Evolutionary conservation across 352 stramenopile species (phyloP), one percentile per base, ranked within the genome.

Genomic region (Phytophthora litchii): DNA sequence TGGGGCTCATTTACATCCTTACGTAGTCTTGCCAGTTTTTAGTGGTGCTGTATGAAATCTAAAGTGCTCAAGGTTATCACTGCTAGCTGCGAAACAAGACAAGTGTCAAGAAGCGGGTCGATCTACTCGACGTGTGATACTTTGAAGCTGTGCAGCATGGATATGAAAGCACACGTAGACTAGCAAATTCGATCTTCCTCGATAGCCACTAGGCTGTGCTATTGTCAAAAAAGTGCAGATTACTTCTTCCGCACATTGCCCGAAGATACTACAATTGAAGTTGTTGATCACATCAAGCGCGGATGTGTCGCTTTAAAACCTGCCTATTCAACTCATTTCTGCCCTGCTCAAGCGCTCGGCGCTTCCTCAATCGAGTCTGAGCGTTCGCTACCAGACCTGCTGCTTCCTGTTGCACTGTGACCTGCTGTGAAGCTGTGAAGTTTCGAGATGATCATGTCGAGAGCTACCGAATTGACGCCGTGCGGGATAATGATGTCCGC

Each of bases 401-500:
- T 82, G 40, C 66, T 86, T 52, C 60, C 70, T 41, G 62, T 75
- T 61, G 46, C 40, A 43, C 61, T 75, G 25, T 72, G 20, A n/a
- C 57, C 40, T 11, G 71, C 54, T 64, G 75, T 87, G 52, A 91
- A 95, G 64, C 71, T 89, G 63, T 94, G 81, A 54, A 97, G 84
- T 46, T 88, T 88, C 38, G 85, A 92, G 56, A 98, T 86, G 60
- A 98, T 93, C 83, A 98, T 95, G 64, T 98, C 92, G 29, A 98
- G 80, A 58, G 94, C 93, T 19, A 98, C 89, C 38, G 84, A 89
- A 64, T 98, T 98, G 29, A 97, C 83, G 41, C 93, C 94, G 61
- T 96, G 85, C 27, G 95, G 96, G 47, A 98, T 96, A 75, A 98
- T 97, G 59, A 98, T 88, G 81, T 99, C 93, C 21, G 94, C 94